A percentile compares a stretch with the other conserved stretches of the same genome.
Conservation (phyloP, 441 rosid genomes). For the Populus hybrid region DNA sequence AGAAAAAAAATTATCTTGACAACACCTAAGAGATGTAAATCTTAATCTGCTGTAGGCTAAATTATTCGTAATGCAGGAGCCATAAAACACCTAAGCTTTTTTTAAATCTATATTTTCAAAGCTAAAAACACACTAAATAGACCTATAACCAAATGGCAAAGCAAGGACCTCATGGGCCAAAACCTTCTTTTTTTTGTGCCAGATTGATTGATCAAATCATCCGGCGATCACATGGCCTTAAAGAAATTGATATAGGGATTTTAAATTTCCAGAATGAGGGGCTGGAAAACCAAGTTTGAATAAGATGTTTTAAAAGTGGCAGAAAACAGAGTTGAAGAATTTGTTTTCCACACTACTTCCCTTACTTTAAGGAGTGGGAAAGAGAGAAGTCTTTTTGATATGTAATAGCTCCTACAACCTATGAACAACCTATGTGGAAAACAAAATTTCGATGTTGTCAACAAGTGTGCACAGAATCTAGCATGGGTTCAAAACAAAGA, state of each 20-base stretch:
- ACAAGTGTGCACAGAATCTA: constrained; percentile 24
- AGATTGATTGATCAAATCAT: neutral
- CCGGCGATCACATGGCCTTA: constrained; percentile 12
- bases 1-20: no score
- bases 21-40: no score
- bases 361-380: constrained; percentile 19
- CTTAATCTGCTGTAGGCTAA: no score
- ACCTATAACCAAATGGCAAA: neutral
- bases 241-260: neutral
- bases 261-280: constrained; percentile 9
- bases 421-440: neutral
- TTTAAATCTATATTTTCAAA: no score
- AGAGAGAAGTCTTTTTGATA: constrained; percentile 30
- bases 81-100: no score
- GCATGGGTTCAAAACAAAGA: constrained; percentile 1
- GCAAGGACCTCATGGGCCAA: neutral
- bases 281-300: constrained; percentile 6
- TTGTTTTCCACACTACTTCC: constrained; percentile 4
- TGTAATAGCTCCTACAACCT: constrained; percentile 15
- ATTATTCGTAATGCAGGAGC: no score
- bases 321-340: constrained; percentile 1
- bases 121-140: neutral
- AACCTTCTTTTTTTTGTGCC: neutral
- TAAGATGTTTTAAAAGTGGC: constrained; percentile 14
- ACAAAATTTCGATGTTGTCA: neutral